Conservation (phyloP, 305 asterid species). For the Salvia sclarea region DNA sequence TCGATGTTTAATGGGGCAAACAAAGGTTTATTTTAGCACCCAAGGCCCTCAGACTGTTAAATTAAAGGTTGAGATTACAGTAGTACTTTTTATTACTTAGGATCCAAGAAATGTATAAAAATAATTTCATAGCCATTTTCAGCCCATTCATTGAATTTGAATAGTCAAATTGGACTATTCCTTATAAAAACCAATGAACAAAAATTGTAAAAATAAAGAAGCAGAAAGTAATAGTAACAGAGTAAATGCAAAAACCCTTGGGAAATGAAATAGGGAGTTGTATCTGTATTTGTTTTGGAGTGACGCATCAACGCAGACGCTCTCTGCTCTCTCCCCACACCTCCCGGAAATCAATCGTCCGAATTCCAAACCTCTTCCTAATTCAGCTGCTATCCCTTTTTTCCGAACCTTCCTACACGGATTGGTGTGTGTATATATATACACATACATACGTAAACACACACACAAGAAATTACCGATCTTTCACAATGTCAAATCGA, state of each 20-base stretch:
- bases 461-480: not conserved
- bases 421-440: not conserved
- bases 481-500: constrained; percentile 57
- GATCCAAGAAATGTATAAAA: too few species aligned
- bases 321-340: not conserved
- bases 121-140: too few species aligned
- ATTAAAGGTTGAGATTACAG: too few species aligned
- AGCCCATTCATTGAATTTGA: too few species aligned
- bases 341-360: not conserved
- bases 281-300: not conserved
- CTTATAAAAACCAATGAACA: too few species aligned
- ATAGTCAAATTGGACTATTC: too few species aligned
- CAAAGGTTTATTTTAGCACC: too few species aligned
- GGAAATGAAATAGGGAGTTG: not conserved
- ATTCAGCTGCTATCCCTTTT: not conserved
- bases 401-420: not conserved
- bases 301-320: not conserved
- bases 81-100: too few species aligned
- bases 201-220: not conserved
- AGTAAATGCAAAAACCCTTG: not conserved
- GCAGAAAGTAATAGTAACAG: not conserved
- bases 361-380: not conserved
- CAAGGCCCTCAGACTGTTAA: too few species aligned
- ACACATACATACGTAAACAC: not conserved
- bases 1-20: too few species aligned